Conservation (phyloP, 352 stramenopile genomes). For the Aphanomyces cochlioides region DNA sequence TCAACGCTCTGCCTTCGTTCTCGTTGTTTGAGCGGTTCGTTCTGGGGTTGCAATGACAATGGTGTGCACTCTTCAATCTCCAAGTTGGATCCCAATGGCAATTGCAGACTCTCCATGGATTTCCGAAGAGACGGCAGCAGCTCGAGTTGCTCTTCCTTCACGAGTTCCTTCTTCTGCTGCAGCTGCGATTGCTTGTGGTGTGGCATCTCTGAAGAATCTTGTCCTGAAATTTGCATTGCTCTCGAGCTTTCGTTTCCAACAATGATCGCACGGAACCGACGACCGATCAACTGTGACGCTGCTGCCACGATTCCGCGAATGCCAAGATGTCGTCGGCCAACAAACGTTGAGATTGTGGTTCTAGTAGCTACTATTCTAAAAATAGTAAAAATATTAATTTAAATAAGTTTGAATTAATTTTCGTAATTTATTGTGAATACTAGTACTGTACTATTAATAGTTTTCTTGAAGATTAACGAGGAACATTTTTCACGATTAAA, state of each 20-base stretch:
- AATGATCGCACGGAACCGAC: neutral
- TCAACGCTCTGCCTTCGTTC: constrained; percentile 26
- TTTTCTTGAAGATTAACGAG: no score
- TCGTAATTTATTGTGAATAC: no score
- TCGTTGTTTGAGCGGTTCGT: neutral
- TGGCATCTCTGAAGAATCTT: neutral
- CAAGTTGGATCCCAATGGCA: neutral
- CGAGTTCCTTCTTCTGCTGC: no score
- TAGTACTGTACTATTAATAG: no score
- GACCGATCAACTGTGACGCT: no score
- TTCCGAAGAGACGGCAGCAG: no score
- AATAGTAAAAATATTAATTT: neutral
- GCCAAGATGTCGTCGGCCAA: neutral
- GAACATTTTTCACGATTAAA: no score
- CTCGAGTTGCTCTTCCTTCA: no score
- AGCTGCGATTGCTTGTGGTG: no score
- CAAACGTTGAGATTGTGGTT: neutral
- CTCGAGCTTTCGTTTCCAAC: neutral
- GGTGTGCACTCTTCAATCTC: constrained; percentile 16
- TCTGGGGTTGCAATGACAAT: neutral
- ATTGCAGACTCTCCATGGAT: no score
- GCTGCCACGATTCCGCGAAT: neutral
- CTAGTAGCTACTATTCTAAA: constrained; percentile 17
- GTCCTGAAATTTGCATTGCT: neutral
- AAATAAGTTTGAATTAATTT: neutral